Base-by-base conservation (phyloP, 768 basidiomycete genomes). In the Kondoa malvinella region DNA sequence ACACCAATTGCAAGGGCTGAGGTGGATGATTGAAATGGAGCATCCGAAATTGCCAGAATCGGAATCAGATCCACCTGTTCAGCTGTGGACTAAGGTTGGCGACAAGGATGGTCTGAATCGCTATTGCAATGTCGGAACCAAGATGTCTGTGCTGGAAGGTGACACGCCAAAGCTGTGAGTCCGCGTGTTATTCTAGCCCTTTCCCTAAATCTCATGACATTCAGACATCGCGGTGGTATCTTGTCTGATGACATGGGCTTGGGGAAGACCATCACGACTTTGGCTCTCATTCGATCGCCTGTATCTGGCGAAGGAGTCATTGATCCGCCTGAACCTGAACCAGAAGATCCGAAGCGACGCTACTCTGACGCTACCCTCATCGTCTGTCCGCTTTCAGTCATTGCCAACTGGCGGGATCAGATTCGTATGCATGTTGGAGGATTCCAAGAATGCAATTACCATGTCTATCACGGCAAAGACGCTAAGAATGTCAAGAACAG, bases 221-320 rank as follows among this genome's bases (percentile, higher is more conserved):
- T 57, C n/a, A 60, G 71, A 21, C 68, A 71, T 40, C 71, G 73
- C 1, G 92, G 92, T n/a, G 91, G 88, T 1, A 79, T 94, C 63
- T 84, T 87, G 67, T 91, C 87, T 0, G 92, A 94, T 77, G 87
- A 88, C 56, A 95, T 95, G 92, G 91, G 85, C 57, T 27, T 74
- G 58, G 72, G 21, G 30, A n/a, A 61, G 80, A 95, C 92, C 0
- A 79, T 95, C 56, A 90, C 88, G 0, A 89, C 91, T 83, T 78
- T 95, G 56, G 81, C 89, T 3, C 80, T 95, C 17, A 81, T 91
- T 56, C 76, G 92, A 30, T 68, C 71, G 26, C 70, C 72, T 62
- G 71, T 70, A 58, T 71, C 70, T 0, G 73, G 73, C 60, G 70
- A 73, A 30, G 73, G 71, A 27, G 70, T 73, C 1, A 60, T 72